These are phyloP conservation scores for Fusarium sp. DNA, from an alignment of 2,329 filamentous ascomycete species.

Conservation along the genomic window DNA sequence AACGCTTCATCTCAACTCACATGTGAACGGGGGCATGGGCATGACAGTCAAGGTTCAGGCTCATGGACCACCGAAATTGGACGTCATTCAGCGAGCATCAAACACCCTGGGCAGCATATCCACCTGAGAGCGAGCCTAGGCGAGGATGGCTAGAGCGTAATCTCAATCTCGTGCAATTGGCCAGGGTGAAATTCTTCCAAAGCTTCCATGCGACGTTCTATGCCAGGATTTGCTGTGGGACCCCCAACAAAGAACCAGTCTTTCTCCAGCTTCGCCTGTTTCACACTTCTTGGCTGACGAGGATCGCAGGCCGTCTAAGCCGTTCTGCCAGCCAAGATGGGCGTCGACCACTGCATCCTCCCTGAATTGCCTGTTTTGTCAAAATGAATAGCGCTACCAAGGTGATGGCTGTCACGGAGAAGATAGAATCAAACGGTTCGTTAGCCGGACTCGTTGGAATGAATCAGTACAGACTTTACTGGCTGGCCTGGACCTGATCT, in stretches of 20 bases:
- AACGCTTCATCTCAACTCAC: slow-evolving; percentile 14
- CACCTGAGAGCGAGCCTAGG: slow-evolving; percentile 29
- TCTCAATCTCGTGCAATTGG: slow-evolving; percentile 8
- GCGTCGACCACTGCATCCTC: neutral
- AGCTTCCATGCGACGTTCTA: slow-evolving; percentile 42
- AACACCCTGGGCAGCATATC: slow-evolving; percentile 24
- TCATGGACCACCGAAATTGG: slow-evolving; percentile 40
- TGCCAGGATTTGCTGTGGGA: slow-evolving; percentile 31
- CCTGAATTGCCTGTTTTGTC: slow-evolving; percentile 16
- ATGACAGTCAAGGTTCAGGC: slow-evolving; percentile 31
- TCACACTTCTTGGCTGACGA: slow-evolving; percentile 30
- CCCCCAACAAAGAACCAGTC: slow-evolving; percentile 20
- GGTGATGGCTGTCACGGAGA: slow-evolving; percentile 19
- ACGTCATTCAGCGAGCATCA: slow-evolving; percentile 40
- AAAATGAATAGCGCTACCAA: slow-evolving; percentile 2
- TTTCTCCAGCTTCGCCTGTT: slow-evolving; percentile 25
- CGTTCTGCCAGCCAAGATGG: neutral
- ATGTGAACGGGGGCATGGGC: slow-evolving; percentile 16
- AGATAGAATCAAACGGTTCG: slow-evolving; percentile 26
- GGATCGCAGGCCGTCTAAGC: slow-evolving; percentile 24
- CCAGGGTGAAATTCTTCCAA: slow-evolving; percentile 32
- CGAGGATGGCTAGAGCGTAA: slow-evolving; percentile 1
- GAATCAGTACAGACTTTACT: slow-evolving; percentile 10
- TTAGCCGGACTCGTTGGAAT: slow-evolving; percentile 33
- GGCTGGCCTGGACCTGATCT: slow-evolving; percentile 11